Evolutionary conservation across 768 basidiomycete species (phyloP).

Genomic region (Tylopilus vinaceipallidus): DNA sequence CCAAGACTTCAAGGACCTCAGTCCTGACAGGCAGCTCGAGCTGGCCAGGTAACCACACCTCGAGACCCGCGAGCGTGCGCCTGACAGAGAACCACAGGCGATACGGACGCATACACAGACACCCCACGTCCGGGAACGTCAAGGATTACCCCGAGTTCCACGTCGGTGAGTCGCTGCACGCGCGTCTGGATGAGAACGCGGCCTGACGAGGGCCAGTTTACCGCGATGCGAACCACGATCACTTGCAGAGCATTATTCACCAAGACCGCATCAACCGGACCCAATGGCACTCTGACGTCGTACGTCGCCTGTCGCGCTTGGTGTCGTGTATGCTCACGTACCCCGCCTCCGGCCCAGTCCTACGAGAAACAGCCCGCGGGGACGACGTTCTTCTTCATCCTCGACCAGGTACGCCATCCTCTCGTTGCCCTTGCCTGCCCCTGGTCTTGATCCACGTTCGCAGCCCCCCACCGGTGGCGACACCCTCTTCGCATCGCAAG

Average conservation of each 20-base stretch:
- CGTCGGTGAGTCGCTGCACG: constrained; percentile 43
- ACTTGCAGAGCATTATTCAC: too few relatives aligned
- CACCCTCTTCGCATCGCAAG: constrained; percentile 56
- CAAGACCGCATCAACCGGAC: too few relatives aligned
- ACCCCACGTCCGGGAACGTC: constrained; percentile 50
- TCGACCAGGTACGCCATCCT: constrained; percentile 39
- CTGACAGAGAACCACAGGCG: constrained; percentile 26
- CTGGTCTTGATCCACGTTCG: constrained; percentile 6
- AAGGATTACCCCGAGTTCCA: too few relatives aligned
- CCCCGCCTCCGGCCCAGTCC: constrained; percentile 31
- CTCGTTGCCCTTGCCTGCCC: too few relatives aligned
- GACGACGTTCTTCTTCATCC: constrained; percentile 56
- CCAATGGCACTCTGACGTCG: too few relatives aligned
- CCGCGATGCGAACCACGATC: constrained; percentile 44
- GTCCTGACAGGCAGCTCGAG: constrained; percentile 50
- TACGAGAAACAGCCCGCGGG: constrained; percentile 57
- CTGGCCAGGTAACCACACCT: constrained; percentile 41
- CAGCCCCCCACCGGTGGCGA: constrained; percentile 43
- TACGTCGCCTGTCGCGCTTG: too few relatives aligned
- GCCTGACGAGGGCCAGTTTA: neutral
- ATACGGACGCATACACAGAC: constrained; percentile 46
- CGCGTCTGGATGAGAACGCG: neutral
- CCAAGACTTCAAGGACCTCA: constrained; percentile 64
- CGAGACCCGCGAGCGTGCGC: neutral
- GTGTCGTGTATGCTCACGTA: too few relatives aligned